These are phyloP conservation scores for Clavariopsis aquatica DNA, from an alignment of 495 filamentous ascomycete species.

Conservation along the genomic window DNA sequence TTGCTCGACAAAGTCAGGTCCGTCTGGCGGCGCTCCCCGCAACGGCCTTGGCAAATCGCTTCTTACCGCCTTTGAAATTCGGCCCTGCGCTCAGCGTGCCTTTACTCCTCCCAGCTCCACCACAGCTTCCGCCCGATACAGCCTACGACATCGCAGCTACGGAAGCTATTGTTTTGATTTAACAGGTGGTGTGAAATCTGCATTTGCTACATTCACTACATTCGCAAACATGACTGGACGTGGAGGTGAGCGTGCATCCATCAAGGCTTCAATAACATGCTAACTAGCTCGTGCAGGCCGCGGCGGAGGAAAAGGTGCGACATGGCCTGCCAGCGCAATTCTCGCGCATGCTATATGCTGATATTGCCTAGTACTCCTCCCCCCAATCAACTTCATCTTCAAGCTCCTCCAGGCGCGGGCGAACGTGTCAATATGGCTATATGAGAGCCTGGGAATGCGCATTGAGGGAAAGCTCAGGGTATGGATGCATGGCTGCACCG, in stretches of 20 bases:
- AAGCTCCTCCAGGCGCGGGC: slow-evolving; percentile 86
- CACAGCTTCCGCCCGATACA: background rate
- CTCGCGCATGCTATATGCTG: slow-evolving; percentile 2
- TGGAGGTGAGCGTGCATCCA: slow-evolving; percentile 16
- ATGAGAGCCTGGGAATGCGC: slow-evolving; percentile 88
- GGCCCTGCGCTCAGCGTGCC: background rate
- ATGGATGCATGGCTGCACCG: slow-evolving; percentile 36
- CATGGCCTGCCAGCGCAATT: background rate
- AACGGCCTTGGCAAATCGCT: background rate
- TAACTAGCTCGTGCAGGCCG: slow-evolving; percentile 22
- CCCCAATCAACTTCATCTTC: slow-evolving; percentile 99
- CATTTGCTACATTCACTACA: background rate
- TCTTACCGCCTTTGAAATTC: background rate
- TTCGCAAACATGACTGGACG: slow-evolving; percentile 27
- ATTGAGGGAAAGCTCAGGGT: slow-evolving; percentile 96
- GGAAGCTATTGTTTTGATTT: background rate
- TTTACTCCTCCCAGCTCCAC: background rate
- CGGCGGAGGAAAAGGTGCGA: slow-evolving; percentile 26
- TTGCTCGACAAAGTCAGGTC: slow-evolving; percentile 11
- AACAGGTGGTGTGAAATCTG: too few species aligned
- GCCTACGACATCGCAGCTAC: too few species aligned
- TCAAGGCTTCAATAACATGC: background rate
- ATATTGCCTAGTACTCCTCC: slow-evolving; percentile 75
- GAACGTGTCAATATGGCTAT: slow-evolving; percentile 91
- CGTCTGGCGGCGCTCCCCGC: background rate